Conservation (phyloP, 148 eudicot species). For the Talinum fruticosum region DNA sequence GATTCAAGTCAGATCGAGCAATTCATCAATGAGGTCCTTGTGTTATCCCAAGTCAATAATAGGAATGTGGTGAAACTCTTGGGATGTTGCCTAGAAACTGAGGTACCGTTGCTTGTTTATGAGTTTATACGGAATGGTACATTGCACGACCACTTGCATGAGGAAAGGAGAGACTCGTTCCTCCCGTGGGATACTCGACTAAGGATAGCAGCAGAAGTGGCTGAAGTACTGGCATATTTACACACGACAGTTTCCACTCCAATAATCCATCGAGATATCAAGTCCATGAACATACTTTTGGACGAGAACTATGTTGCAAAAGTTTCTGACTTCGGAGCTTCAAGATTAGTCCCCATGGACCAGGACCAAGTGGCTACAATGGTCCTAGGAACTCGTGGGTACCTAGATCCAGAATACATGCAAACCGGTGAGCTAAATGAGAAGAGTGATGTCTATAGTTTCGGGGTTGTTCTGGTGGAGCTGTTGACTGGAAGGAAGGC, state of each 20-base stretch:
- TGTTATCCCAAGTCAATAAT: too few species aligned
- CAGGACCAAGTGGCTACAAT: constrained; percentile 22
- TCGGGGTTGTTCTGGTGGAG: too few species aligned
- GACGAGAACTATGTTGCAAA: constrained; percentile 23
- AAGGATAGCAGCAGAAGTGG: constrained; percentile 22
- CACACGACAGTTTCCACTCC: constrained; percentile 26
- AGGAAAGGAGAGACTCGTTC: not conserved
- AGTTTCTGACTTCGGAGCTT: constrained; percentile 28
- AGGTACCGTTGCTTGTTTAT: too few species aligned
- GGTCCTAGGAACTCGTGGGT: constrained; percentile 23
- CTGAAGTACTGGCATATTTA: constrained; percentile 21
- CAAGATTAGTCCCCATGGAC: constrained; percentile 11
- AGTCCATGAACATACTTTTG: constrained; percentile 23
- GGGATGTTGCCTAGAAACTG: too few species aligned
- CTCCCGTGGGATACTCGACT: constrained; percentile 19
- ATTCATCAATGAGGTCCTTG: too few species aligned
- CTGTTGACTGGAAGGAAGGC: constrained; percentile 15
- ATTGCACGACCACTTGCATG: constrained; percentile 24
- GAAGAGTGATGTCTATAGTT: constrained; percentile 31
- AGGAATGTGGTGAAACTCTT: too few species aligned
- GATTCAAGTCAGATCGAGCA: constrained; percentile 20
- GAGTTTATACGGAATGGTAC: constrained; percentile 23
- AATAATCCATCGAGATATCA: constrained; percentile 24
- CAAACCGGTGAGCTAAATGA: constrained; percentile 21
- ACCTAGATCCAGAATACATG: constrained; percentile 24